These are phyloP conservation scores for Nakazawaea pomicola DNA, from an alignment of 805 yeast species.

Conservation along the genomic window DNA sequence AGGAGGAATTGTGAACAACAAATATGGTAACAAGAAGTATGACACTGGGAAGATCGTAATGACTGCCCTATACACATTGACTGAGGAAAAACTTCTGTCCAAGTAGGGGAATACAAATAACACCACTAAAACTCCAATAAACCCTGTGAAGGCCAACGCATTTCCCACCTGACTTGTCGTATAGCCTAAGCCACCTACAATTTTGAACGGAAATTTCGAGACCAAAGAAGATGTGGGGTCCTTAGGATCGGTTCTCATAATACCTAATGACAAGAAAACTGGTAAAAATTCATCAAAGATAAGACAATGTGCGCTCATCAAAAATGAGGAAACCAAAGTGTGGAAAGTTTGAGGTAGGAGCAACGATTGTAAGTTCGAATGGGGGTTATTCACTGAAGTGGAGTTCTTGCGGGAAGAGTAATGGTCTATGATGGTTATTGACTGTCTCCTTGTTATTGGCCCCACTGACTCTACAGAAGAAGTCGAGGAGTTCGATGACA, in stretches of 20 bases:
- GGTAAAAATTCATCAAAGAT: slow-evolving; percentile 54
- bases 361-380: slow-evolving; percentile 16
- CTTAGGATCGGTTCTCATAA: neutral
- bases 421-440: slow-evolving; percentile 6
- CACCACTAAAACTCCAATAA: slow-evolving; percentile 45
- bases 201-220: slow-evolving; percentile 41
- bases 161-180: slow-evolving; percentile 42
- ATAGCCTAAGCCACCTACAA: slow-evolving; percentile 51
- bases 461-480: slow-evolving; percentile 6
- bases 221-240: slow-evolving; percentile 2
- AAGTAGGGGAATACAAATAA: slow-evolving; percentile 46
- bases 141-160: slow-evolving; percentile 47
- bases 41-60: slow-evolving; percentile 38
- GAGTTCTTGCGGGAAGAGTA: slow-evolving; percentile 2
- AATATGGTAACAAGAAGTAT: slow-evolving; percentile 42
- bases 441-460: slow-evolving; percentile 11
- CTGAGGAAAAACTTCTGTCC: slow-evolving; percentile 41
- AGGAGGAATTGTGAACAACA: slow-evolving; percentile 35
- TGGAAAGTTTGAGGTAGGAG: slow-evolving; percentile 10
- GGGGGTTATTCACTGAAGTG: neutral
- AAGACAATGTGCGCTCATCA: slow-evolving; percentile 40
- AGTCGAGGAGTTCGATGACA: neutral
- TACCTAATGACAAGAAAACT: slow-evolving; percentile 30
- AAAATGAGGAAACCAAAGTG: slow-evolving; percentile 28
- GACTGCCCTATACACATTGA: slow-evolving; percentile 36